Evolutionary conservation across 306 rosid genomes (phyloP).

Genomic region (Betula pendula): DNA sequence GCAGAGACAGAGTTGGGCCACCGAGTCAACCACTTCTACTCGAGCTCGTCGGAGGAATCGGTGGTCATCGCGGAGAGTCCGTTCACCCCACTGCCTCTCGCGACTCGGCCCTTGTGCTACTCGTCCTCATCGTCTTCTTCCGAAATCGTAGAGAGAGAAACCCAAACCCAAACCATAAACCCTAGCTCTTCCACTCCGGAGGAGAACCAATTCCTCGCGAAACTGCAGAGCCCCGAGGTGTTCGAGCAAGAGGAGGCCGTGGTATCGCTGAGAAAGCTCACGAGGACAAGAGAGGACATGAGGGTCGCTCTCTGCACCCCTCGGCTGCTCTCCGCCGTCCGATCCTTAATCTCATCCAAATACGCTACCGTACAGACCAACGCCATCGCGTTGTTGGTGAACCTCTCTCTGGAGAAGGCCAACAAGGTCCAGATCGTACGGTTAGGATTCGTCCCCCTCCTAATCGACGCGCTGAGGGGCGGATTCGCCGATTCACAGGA

Average conservation of each 20-base stretch:
- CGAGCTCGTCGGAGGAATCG: slow-evolving; percentile 58
- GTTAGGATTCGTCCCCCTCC: slow-evolving; percentile 65
- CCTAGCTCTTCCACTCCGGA: slow-evolving; percentile 39
- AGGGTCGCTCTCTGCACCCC: slow-evolving; percentile 64
- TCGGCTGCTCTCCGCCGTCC: slow-evolving; percentile 49
- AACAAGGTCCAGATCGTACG: slow-evolving; percentile 88
- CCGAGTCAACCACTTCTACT: slow-evolving; percentile 52
- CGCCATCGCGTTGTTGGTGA: slow-evolving; percentile 78
- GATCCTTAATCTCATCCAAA: slow-evolving; percentile 46
- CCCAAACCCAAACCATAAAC: slow-evolving; percentile 27
- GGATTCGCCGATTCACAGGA: slow-evolving; percentile 79
- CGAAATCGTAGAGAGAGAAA: slow-evolving; percentile 38
- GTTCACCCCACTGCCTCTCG: slow-evolving; percentile 58
- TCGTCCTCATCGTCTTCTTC: slow-evolving; percentile 67
- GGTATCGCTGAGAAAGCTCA: slow-evolving; percentile 51
- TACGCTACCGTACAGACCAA: slow-evolving; percentile 65
- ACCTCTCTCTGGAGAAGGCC: slow-evolving; percentile 72
- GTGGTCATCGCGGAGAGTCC: slow-evolving; percentile 47
- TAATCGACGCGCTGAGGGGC: slow-evolving; percentile 66
- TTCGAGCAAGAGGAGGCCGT: slow-evolving; percentile 78
- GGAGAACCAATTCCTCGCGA: slow-evolving; percentile 41
- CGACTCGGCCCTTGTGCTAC: slow-evolving; percentile 68
- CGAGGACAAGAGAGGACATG: slow-evolving; percentile 53
- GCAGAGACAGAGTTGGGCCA: slow-evolving; percentile 81
- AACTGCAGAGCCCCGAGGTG: slow-evolving; percentile 50